Base-by-base conservation (phyloP, 2,329 filamentous ascomycete species). In the Onygenales sp. region DNA sequence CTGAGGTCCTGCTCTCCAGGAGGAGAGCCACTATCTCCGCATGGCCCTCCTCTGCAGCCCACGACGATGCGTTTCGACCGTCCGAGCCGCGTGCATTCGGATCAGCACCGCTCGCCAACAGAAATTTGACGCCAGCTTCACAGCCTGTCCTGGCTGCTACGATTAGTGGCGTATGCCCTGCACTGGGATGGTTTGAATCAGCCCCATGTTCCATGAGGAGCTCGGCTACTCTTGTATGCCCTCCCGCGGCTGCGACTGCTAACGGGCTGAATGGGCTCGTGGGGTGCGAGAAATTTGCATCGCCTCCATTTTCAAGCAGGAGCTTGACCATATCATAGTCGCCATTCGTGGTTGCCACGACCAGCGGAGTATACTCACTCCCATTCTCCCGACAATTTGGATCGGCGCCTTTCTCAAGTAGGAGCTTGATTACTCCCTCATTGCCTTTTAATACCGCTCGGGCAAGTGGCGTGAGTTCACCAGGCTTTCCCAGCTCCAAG, bases 301-400 rank as follows among this genome's bases (percentile, higher is more conserved):
- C 60, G 1, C 61, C 63, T n/a, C 58, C 58, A n/a, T 57, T 54
- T 3, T 53, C 46, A 1, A 65, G 48, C 2, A 67, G 57, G 13
- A 58, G 49, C 31, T 61, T 54, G 11, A 62, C 57, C n/a, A 63
- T 55, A 17, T 54, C 47, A 36, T 61, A 60, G 34, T 59, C 57
- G 27, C 56, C 58, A 13, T 60, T 44, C 7, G 47, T 27, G 42
- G 62, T 58, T 2, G 61, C 62, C 7, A 49, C 52, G 44, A 58
- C 37, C 3, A 40, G 14, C 37, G 37, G 37, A 11, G 37, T 40
- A 11, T 14, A 40, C 11, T 14, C 37, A 40, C 14, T 40, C 3
- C 11, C 37, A 4, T 40, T 40, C 10, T 11, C 37, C 14, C 37
- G 11, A 6, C 11, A 11, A 40, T 40, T 14, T 14, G 6, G 37